Percentiles rank a stretch among this genome's conserved stretches.
These are phyloP conservation scores for Phytophthora agathidicida DNA, from an alignment of 352 stramenopile species.

Conservation along the genomic window DNA sequence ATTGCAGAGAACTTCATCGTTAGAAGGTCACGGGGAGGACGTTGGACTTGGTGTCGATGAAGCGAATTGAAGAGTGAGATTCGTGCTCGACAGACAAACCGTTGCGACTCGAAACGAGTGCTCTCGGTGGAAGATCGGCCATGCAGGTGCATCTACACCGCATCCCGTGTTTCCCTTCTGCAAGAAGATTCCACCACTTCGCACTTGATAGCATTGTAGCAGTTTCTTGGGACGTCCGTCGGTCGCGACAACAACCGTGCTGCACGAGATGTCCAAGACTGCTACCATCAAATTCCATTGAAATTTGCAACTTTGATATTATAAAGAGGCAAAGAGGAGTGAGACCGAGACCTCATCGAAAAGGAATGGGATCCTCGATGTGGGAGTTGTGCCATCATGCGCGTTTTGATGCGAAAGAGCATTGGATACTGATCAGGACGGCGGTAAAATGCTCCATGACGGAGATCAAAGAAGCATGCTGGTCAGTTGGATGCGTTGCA, in stretches of 20 bases:
- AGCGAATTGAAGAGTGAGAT: slow-evolving; percentile 24
- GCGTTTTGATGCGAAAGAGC: too few relatives aligned
- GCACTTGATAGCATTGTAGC: slow-evolving; percentile 19
- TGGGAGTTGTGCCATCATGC: too few relatives aligned
- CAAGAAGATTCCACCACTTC: slow-evolving; percentile 23
- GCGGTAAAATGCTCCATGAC: too few relatives aligned
- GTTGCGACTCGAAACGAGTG: slow-evolving; percentile 6
- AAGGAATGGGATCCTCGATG: too few relatives aligned
- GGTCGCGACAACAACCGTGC: too few relatives aligned
- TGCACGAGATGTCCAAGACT: background rate
- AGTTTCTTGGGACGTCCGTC: slow-evolving; percentile 22
- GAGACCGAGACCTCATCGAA: too few relatives aligned
- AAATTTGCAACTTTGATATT: too few relatives aligned
- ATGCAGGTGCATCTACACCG: background rate
- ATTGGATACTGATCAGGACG: too few relatives aligned
- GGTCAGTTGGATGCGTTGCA: too few relatives aligned
- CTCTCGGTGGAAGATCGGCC: slow-evolving; percentile 1
- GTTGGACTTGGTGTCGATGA: slow-evolving; percentile 6
- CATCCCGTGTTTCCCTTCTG: slow-evolving; percentile 16
- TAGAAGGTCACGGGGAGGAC: background rate
- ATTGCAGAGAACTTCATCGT: slow-evolving; percentile 33
- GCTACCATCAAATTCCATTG: slow-evolving; percentile 2
- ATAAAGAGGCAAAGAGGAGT: too few relatives aligned
- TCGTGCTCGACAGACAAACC: background rate
- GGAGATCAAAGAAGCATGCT: too few relatives aligned